Percentiles rank a stretch among this genome's conserved stretches.
Conservation (phyloP, 768 basidiomycete genomes). For the Mycena metata region DNA sequence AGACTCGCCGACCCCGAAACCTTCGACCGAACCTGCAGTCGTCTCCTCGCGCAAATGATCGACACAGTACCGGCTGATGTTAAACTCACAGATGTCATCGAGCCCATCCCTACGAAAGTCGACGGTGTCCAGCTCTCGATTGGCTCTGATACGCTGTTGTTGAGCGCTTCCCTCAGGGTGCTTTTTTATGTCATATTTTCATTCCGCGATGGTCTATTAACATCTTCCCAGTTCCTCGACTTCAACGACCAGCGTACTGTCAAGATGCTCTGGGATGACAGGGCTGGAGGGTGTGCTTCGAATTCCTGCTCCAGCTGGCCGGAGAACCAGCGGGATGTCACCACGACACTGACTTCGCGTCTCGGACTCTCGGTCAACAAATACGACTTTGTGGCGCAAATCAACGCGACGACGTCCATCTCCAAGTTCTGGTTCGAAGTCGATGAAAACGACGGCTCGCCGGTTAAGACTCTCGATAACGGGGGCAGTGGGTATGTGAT, state of each 20-base stretch:
- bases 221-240: slow-evolving; percentile 49
- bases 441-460: slow-evolving; percentile 58
- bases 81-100: slow-evolving; percentile 59
- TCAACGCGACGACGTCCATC: slow-evolving; percentile 56
- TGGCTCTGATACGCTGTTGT: not conserved
- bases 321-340: slow-evolving; percentile 52
- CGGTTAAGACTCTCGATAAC: slow-evolving; percentile 54
- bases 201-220: not conserved
- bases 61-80: slow-evolving; percentile 62
- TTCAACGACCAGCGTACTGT: slow-evolving; percentile 40
- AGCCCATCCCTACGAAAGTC: slow-evolving; percentile 58
- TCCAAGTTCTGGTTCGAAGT: slow-evolving; percentile 65
- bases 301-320: slow-evolving; percentile 36
- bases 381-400: slow-evolving; percentile 60
- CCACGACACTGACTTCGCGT: slow-evolving; percentile 48
- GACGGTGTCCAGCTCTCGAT: slow-evolving; percentile 49
- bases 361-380: slow-evolving; percentile 54
- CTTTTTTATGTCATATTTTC: slow-evolving; percentile 5
- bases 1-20: slow-evolving; percentile 51
- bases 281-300: slow-evolving; percentile 18
- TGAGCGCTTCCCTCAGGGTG: slow-evolving; percentile 21
- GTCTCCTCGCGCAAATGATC: slow-evolving; percentile 60
- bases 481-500: slow-evolving; percentile 58
- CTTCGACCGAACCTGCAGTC: slow-evolving; percentile 56
- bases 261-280: slow-evolving; percentile 46